These are phyloP conservation scores for Protomyces macrosporus DNA, from an alignment of 1,139 yeast species.

Conservation along the genomic window DNA sequence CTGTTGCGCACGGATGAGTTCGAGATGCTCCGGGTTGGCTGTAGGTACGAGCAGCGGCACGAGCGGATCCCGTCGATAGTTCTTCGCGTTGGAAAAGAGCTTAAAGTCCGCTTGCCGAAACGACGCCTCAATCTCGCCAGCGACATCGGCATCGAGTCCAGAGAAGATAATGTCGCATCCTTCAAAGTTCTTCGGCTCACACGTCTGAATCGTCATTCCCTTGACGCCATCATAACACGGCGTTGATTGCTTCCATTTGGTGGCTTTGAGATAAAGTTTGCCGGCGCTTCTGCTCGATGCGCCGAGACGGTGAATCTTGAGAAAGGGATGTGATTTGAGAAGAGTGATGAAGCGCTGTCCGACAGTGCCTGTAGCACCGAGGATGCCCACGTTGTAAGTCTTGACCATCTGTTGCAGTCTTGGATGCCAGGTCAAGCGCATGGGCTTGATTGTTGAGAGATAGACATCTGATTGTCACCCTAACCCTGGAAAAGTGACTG, in stretches of 20 bases:
- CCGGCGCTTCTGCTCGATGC: constrained; percentile 96
- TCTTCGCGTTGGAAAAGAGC: constrained; percentile 90
- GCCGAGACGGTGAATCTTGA: constrained; percentile 77
- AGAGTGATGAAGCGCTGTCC: constrained; percentile 92
- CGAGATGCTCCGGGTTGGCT: constrained; percentile 88
- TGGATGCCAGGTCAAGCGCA: too few species aligned
- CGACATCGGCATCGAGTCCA: constrained; percentile 88
- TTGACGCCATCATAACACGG: constrained; percentile 67
- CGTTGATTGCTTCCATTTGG: constrained; percentile 89
- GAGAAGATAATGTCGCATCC: constrained; percentile 93
- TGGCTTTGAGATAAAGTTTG: constrained; percentile 74
- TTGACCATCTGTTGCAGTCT: neutral
- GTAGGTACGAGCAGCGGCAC: constrained; percentile 96
- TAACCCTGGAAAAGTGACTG: too few species aligned
- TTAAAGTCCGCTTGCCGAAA: constrained; percentile 76
- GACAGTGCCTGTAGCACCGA: constrained; percentile 77
- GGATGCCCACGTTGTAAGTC: constrained; percentile 54
- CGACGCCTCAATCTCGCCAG: constrained; percentile 78
- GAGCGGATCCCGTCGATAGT: constrained; percentile 78
- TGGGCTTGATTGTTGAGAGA: too few species aligned
- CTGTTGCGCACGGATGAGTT: constrained; percentile 61
- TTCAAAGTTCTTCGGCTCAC: constrained; percentile 67
- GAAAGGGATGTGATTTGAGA: constrained; percentile 81
- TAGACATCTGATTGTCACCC: too few species aligned
- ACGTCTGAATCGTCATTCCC: constrained; percentile 63